Evolutionary conservation across 331 rosid species (phyloP).

Genomic region (Acacia concinna): DNA sequence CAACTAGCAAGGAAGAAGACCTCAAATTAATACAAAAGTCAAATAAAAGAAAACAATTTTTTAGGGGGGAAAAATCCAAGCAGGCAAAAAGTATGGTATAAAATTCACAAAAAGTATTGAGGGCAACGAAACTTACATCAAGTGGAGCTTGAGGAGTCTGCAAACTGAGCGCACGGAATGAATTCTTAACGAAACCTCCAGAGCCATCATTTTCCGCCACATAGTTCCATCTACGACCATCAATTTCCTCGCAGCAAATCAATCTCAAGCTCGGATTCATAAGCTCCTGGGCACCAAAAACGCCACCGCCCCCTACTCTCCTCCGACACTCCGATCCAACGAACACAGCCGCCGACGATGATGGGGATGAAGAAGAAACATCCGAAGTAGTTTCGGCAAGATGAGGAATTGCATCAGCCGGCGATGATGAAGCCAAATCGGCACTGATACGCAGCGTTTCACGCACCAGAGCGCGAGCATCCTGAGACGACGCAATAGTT

Average conservation of each 20-base stretch:
- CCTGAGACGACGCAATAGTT: slow-evolving; percentile 50
- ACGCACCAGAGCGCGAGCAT: slow-evolving; percentile 68
- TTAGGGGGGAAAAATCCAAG: background rate
- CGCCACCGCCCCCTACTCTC: slow-evolving; percentile 26
- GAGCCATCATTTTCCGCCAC: slow-evolving; percentile 59
- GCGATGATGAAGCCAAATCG: slow-evolving; percentile 58
- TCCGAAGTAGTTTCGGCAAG: slow-evolving; percentile 12
- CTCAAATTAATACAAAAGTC: background rate
- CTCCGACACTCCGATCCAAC: slow-evolving; percentile 24
- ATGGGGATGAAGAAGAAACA: background rate
- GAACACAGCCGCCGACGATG: background rate
- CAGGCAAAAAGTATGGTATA: background rate
- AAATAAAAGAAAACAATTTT: background rate
- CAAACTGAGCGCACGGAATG: slow-evolving; percentile 64
- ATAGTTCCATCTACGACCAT: slow-evolving; percentile 81
- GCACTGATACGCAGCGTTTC: slow-evolving; percentile 90
- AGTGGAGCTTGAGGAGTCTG: slow-evolving; percentile 72
- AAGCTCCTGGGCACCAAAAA: slow-evolving; percentile 37
- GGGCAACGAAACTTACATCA: slow-evolving; percentile 43
- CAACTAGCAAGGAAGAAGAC: background rate
- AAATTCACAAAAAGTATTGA: background rate
- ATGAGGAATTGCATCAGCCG: background rate
- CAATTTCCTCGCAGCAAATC: slow-evolving; percentile 87
- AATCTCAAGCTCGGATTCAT: slow-evolving; percentile 47
- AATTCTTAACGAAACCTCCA: slow-evolving; percentile 56